phyloP scores from a whole-genome alignment of 805 yeast genomes.

The Starmerella riodocensis region DNA sequence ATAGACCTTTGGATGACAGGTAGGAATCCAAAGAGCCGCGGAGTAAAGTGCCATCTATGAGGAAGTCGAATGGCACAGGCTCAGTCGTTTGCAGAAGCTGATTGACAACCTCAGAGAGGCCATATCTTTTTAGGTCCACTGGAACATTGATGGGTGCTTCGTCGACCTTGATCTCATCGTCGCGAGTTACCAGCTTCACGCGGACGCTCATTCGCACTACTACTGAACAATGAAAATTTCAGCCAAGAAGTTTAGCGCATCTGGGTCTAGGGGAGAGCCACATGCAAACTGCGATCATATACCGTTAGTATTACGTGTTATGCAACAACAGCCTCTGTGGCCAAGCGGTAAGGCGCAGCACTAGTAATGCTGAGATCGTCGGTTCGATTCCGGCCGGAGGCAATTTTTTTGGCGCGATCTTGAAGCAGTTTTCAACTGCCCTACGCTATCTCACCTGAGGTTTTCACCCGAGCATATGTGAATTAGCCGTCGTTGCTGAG shows the following conservation, averaged over 20 bases:
- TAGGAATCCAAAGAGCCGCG: constrained; percentile 72
- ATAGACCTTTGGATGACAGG: constrained; percentile 58
- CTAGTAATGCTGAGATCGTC: constrained; percentile 81
- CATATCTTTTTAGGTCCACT: constrained; percentile 70
- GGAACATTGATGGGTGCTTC: constrained; percentile 85
- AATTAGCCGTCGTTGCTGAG: no score
- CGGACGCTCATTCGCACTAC: constrained; percentile 15
- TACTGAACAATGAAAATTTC: no score
- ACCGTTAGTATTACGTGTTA: not conserved
- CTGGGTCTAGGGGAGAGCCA: no score
- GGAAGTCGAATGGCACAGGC: constrained; percentile 83
- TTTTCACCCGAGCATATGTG: no score
- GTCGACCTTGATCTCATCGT: constrained; percentile 54
- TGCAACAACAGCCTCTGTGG: constrained; percentile 35
- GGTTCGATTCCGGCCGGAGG: constrained; percentile 65
- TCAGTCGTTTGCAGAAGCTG: constrained; percentile 52
- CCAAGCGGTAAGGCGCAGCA: constrained; percentile 78
- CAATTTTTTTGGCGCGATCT: constrained; percentile 29
- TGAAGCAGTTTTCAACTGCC: no score
- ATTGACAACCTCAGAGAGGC: constrained; percentile 88
- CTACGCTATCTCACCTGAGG: no score
- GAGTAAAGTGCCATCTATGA: constrained; percentile 71
- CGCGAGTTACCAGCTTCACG: constrained; percentile 67
- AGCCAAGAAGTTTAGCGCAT: no score
- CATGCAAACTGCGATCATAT: no score